phyloP scores from a whole-genome alignment of 1,139 yeast genomes.

The Pichia sp. region DNA sequence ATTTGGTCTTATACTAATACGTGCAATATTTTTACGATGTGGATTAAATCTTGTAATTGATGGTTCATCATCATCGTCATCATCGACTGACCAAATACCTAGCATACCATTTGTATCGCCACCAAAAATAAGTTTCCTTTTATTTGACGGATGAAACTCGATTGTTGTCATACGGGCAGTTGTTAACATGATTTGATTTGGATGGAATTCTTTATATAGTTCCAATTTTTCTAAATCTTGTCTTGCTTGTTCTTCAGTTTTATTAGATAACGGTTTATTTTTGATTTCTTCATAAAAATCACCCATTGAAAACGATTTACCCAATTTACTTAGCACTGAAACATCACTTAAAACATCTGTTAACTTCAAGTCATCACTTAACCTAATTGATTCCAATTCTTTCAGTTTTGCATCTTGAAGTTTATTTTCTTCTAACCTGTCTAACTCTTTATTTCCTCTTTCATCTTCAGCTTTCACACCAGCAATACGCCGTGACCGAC shows the following conservation, averaged over 20 bases:
- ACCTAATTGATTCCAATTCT: conserved; percentile 44
- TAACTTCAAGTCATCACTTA: conserved; percentile 57
- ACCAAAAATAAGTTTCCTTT: conserved; percentile 62
- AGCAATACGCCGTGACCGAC: conserved; percentile 61
- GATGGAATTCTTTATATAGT: conserved; percentile 52
- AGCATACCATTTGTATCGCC: conserved; percentile 83
- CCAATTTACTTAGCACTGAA: conserved; percentile 30
- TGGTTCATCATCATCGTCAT: conserved; percentile 38
- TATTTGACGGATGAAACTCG: conserved; percentile 65
- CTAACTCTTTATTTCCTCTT: conserved; percentile 21
- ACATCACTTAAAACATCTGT: conserved; percentile 43
- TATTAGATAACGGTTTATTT: conserved; percentile 29
- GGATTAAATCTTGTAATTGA: conserved; percentile 61
- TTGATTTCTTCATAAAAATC: conserved; percentile 61
- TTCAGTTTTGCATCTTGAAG: conserved; percentile 42
- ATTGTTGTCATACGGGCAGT: conserved; percentile 69
- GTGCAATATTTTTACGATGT: conserved; percentile 70
- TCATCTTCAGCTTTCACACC: conserved; percentile 48
- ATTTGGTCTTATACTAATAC: conserved; percentile 44
- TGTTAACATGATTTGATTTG: conserved; percentile 66
- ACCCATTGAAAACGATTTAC: conserved; percentile 64
- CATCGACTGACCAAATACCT: conserved; percentile 81
- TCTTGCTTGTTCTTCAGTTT: conserved; percentile 41
- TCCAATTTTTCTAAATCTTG: conserved; percentile 45
- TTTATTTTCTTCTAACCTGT: conserved; percentile 29